Conservation (phyloP, 345 rosid species). For the Dipteronia sinensis region DNA sequence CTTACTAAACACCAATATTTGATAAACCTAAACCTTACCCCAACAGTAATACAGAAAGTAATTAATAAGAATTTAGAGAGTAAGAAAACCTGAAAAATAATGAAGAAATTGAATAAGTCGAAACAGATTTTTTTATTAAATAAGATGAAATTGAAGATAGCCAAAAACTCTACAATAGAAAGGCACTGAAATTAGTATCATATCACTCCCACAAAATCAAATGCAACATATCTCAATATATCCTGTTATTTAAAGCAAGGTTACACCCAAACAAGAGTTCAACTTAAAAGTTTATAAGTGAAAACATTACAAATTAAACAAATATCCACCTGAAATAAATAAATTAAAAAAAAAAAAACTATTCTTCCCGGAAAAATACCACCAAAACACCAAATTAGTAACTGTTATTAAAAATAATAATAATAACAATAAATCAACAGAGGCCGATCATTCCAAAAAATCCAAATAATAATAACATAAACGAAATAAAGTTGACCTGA, state of each 20-base stretch:
- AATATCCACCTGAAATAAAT: neutral
- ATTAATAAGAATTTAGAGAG: neutral
- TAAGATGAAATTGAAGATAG: neutral
- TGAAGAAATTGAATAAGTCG: neutral
- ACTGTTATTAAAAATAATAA: neutral
- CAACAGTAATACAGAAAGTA: neutral
- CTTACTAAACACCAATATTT: neutral
- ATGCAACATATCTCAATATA: neutral
- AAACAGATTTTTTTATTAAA: neutral
- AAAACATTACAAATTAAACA: neutral
- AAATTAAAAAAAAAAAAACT: neutral
- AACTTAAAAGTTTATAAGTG: neutral
- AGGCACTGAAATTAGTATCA: neutral
- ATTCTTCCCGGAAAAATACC: neutral
- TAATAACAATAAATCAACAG: neutral
- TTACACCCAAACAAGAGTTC: neutral
- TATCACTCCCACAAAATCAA: neutral
- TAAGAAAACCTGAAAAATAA: neutral
- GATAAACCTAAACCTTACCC: neutral
- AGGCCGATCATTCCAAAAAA: neutral
- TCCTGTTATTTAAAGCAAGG: neutral
- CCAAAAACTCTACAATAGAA: neutral
- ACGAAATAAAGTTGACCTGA: conserved; percentile 49
- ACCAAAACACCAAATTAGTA: neutral
- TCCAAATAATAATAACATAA: neutral